A percentile compares a stretch with the other conserved stretches of the same genome.
Evolutionary conservation across 768 basidiomycete genomes (phyloP).

Genomic region (Rhodosporidiobolus sp.): DNA sequence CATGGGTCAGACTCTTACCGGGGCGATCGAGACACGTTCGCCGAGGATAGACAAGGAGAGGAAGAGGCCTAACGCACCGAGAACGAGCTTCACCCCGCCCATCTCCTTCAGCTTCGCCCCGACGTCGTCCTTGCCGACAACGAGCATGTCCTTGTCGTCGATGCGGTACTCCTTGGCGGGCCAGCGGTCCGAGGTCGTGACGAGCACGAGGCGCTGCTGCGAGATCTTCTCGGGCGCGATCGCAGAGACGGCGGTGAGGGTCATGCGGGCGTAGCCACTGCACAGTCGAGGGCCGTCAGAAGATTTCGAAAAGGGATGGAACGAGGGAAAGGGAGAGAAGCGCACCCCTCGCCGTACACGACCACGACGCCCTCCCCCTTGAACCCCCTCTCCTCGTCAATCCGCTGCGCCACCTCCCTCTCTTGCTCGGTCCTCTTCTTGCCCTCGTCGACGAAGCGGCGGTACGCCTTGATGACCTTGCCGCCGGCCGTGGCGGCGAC

Average conservation of each 20-base stretch:
- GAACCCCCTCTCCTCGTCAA: conserved; percentile 1
- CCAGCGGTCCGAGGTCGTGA: conserved; percentile 11
- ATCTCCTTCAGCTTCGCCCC: conserved; percentile 1
- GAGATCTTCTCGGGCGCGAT: background rate
- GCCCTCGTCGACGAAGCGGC: background rate
- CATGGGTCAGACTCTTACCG: no score
- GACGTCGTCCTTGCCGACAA: conserved; percentile 1
- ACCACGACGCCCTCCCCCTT: conserved; percentile 3
- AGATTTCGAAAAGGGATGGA: background rate
- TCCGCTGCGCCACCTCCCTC: no score
- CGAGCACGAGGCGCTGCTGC: conserved; percentile 9
- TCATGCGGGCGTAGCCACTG: conserved; percentile 23
- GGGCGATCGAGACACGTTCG: background rate
- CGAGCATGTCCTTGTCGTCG: conserved; percentile 5
- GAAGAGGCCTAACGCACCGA: conserved; percentile 2
- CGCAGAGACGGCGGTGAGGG: background rate
- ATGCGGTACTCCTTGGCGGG: conserved; percentile 5
- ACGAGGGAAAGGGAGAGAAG: background rate
- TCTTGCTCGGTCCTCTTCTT: background rate
- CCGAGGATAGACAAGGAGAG: no score
- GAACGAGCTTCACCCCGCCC: conserved; percentile 13
- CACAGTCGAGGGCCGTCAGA: background rate
- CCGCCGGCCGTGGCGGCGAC: conserved; percentile 12
- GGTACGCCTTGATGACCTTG: background rate
- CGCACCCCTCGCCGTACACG: conserved; percentile 25